These are phyloP conservation scores for Golubevia sp. DNA, from an alignment of 1,284 basidiomycete genomes.

Conservation along the genomic window DNA sequence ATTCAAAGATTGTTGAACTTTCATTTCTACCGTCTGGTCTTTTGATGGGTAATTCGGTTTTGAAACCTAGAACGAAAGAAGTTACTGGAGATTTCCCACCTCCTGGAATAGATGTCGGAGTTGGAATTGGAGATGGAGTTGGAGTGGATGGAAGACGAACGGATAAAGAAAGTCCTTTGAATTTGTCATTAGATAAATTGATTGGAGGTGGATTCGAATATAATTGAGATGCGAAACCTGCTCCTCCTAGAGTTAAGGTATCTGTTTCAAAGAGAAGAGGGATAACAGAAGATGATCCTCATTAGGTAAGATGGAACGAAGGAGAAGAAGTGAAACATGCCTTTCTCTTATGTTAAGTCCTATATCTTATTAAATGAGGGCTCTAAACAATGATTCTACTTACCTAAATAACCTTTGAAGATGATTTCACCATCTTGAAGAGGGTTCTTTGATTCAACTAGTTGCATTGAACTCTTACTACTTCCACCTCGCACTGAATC, in stretches of 20 bases:
- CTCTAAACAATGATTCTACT: too few relatives aligned
- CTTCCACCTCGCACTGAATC: constrained; percentile 36
- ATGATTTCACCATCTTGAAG: constrained; percentile 27
- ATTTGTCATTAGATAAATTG: constrained; percentile 16
- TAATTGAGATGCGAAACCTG: constrained; percentile 66
- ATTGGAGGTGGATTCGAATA: constrained; percentile 35
- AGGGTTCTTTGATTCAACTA: neutral
- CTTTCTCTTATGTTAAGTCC: too few relatives aligned
- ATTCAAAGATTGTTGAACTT: constrained; percentile 64
- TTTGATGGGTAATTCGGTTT: constrained; percentile 55
- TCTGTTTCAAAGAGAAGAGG: too few relatives aligned
- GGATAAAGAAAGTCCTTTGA: constrained; percentile 2
- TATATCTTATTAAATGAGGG: too few relatives aligned
- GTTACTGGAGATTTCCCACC: constrained; percentile 31
- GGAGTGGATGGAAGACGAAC: constrained; percentile 31
- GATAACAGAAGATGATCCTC: too few relatives aligned
- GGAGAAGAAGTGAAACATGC: too few relatives aligned
- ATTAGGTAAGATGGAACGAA: too few relatives aligned
- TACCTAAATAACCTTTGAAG: constrained; percentile 37
- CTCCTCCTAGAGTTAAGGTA: constrained; percentile 65
- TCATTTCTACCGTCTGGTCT: constrained; percentile 61
- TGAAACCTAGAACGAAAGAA: constrained; percentile 63
- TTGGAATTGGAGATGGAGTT: constrained; percentile 29
- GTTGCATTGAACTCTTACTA: constrained; percentile 20
- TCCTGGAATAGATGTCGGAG: constrained; percentile 21